Conservation (phyloP, 2,329 filamentous ascomycete genomes). For the Dothiorella sarmentorum region DNA sequence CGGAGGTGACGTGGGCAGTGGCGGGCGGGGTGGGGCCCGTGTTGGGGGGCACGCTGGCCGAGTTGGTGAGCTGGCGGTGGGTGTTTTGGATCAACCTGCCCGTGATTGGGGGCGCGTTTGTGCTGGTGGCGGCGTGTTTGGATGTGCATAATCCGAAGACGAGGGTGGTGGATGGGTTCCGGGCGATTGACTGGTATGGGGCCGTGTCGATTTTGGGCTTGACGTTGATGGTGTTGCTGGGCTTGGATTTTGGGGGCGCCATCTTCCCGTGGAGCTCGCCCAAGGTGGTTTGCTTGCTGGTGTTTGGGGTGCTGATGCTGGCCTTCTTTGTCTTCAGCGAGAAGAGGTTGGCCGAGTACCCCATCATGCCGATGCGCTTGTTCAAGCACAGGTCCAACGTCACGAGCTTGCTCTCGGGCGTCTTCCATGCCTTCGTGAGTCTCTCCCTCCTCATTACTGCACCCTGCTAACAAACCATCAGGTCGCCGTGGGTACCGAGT, state of each 20-base stretch:
- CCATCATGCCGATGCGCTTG: slow-evolving; percentile 64
- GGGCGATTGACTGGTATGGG: no score
- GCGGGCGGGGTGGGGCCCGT: slow-evolving; percentile 53
- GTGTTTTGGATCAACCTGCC: slow-evolving; percentile 35
- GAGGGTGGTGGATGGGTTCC: no score
- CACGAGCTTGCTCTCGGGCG: no score
- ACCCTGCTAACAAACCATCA: no score
- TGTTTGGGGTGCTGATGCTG: slow-evolving; percentile 49
- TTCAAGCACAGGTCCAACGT: slow-evolving; percentile 56
- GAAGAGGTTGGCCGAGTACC: slow-evolving; percentile 59
- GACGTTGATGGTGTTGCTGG: slow-evolving; percentile 52
- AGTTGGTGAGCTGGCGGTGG: slow-evolving; percentile 50
- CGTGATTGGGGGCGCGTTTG: no score
- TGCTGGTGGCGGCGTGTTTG: no score
- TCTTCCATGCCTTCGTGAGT: slow-evolving; percentile 50
- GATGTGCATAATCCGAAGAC: no score
- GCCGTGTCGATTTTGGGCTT: not conserved
- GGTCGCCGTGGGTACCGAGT: no score
- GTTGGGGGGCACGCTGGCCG: slow-evolving; percentile 50
- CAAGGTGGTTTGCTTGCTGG: slow-evolving; percentile 54
- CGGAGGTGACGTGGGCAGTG: slow-evolving; percentile 54
- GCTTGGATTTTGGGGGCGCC: slow-evolving; percentile 53
- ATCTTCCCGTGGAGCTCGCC: slow-evolving; percentile 53
- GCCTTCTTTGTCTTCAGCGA: slow-evolving; percentile 60
- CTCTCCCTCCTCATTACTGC: slow-evolving; percentile 55